These are phyloP conservation scores for Purshia tridentata DNA, from an alignment of 306 rosid species.

Conservation along the genomic window DNA sequence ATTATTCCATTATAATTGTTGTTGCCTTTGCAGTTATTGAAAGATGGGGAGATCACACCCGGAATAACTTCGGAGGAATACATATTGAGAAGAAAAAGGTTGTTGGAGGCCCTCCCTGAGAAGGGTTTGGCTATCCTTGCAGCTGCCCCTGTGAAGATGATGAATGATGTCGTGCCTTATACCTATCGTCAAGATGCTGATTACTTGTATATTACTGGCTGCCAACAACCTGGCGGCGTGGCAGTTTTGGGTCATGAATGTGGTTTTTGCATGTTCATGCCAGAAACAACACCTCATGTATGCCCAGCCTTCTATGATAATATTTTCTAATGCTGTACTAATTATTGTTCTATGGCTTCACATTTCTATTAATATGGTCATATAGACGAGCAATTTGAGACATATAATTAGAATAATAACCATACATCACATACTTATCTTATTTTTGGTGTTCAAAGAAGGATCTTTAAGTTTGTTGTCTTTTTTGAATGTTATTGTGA, in stretches of 20 bases:
- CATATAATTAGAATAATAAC: neutral
- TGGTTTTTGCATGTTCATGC: constrained; percentile 98
- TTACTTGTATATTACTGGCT: constrained; percentile 85
- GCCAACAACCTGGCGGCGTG: constrained; percentile 92
- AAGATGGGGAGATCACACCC: constrained; percentile 85
- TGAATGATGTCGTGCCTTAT: constrained; percentile 95
- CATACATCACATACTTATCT: neutral
- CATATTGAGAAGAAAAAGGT: constrained; percentile 62
- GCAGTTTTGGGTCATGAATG: constrained; percentile 78
- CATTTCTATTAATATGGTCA: neutral
- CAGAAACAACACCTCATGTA: constrained; percentile 71
- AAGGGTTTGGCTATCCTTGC: constrained; percentile 86
- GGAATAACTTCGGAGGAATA: constrained; percentile 78
- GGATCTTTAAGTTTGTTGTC: neutral
- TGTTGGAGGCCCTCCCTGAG: constrained; percentile 82
- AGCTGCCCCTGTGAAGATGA: constrained; percentile 92
- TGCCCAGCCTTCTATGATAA: constrained; percentile 35
- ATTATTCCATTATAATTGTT: neutral
- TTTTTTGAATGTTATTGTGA: neutral
- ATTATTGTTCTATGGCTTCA: constrained; percentile 15
- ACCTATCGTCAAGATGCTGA: constrained; percentile 88
- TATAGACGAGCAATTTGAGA: constrained; percentile 10
- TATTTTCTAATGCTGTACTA: constrained; percentile 18
- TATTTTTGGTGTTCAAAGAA: neutral
- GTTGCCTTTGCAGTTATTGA: constrained; percentile 51